Evolutionary conservation across 2,329 filamentous ascomycete genomes (phyloP).

Genomic region (Cercospora brassicicola): DNA sequence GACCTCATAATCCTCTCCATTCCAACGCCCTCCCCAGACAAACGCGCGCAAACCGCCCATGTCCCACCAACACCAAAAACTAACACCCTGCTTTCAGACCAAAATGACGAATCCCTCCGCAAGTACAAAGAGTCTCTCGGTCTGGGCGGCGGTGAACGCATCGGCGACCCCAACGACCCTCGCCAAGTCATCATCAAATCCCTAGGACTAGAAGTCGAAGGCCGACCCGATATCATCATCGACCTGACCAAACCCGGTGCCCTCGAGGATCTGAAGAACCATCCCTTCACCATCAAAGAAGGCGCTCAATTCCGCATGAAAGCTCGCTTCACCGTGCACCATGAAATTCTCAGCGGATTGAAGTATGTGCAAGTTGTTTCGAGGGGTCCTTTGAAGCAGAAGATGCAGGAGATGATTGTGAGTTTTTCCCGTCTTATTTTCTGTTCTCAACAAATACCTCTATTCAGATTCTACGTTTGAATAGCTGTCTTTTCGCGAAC

Average conservation of each 20-base stretch:
- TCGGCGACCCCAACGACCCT: conserved; percentile 65
- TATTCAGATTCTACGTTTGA: no score
- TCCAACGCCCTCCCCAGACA: neutral
- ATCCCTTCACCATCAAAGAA: conserved; percentile 98
- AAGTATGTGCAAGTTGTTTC: conserved; percentile 96
- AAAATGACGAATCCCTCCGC: conserved; percentile 87
- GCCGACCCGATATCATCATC: conserved; percentile 81
- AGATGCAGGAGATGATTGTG: conserved; percentile 98
- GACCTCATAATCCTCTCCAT: neutral
- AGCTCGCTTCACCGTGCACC: conserved; percentile 90
- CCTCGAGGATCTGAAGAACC: conserved; percentile 76
- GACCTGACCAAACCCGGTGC: conserved; percentile 75
- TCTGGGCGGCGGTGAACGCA: conserved; percentile 62
- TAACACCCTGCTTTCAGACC: conserved; percentile 46
- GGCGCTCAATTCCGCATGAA: conserved; percentile 92
- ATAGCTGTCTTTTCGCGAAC: neutral
- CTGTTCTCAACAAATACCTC: no score
- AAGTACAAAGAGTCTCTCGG: conserved; percentile 97
- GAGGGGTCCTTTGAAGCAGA: conserved; percentile 82
- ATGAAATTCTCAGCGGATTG: conserved; percentile 89
- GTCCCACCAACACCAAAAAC: neutral
- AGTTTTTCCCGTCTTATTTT: conserved; percentile 39
- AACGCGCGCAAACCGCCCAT: neutral
- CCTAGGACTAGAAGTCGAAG: conserved; percentile 80
- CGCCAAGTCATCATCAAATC: conserved; percentile 92